A percentile compares a stretch with the other conserved stretches of the same genome.
Evolutionary conservation across 768 basidiomycete genomes (phyloP).

Genomic region (Naganishia friedmannii): DNA sequence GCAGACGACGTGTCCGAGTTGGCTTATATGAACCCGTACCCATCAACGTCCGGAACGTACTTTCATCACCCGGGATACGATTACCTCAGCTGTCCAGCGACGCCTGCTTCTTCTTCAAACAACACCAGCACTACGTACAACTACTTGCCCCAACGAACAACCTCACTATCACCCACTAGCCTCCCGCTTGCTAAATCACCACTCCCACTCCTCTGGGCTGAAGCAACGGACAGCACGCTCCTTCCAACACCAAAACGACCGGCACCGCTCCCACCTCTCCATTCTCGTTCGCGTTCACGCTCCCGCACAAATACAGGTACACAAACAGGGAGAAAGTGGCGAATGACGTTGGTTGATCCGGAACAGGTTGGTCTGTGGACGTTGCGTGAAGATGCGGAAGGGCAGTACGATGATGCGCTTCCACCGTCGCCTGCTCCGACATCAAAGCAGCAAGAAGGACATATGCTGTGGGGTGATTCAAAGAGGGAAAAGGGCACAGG

Average conservation of each 20-base stretch:
- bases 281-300: background rate
- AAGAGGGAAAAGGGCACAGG: background rate
- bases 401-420: background rate
- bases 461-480: background rate
- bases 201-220: background rate
- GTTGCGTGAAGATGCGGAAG: background rate
- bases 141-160: background rate
- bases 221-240: background rate
- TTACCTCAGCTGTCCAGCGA: background rate
- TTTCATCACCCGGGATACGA: background rate
- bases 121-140: background rate
- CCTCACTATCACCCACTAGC: background rate
- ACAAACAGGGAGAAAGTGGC: background rate
- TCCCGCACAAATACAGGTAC: background rate
- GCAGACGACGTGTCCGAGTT: background rate
- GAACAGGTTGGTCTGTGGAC: constrained; percentile 19
- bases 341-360: constrained; percentile 15
- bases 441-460: background rate
- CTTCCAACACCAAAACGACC: background rate
- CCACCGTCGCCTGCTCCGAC: background rate
- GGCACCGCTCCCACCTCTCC: constrained; percentile 2
- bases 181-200: constrained; percentile 11
- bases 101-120: background rate
- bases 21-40: background rate
- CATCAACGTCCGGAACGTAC: too few relatives aligned